Conservation (phyloP, 73 alveolate species). For the Breviolum minutum region DNA sequence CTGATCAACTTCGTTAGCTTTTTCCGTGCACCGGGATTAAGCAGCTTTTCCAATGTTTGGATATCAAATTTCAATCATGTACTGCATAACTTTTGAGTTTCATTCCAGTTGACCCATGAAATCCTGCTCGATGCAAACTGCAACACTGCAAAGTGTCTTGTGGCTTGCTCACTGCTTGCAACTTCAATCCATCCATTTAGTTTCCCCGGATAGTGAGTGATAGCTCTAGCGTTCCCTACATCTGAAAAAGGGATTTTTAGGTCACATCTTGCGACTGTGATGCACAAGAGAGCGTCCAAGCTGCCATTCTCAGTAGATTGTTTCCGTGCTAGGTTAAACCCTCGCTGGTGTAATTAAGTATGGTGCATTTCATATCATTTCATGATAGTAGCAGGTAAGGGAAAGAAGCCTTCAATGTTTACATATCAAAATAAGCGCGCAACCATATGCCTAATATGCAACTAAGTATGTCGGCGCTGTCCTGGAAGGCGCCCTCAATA, state of each 20-base stretch:
- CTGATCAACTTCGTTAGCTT: neutral
- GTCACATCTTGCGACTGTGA: too few relatives aligned
- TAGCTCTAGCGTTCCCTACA: too few relatives aligned
- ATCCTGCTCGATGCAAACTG: neutral
- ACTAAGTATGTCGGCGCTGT: neutral
- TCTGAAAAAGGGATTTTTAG: too few relatives aligned
- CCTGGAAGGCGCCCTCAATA: constrained; percentile 72
- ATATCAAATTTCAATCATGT: neutral
- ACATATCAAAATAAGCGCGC: neutral
- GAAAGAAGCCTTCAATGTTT: too few relatives aligned
- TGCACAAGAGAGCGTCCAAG: too few relatives aligned
- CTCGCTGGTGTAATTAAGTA: neutral
- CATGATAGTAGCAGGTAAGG: too few relatives aligned
- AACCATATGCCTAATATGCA: neutral
- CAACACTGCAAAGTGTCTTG: neutral
- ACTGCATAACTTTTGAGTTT: neutral
- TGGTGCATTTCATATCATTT: neutral
- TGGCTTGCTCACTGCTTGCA: too few relatives aligned
- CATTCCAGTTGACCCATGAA: constrained; percentile 2
- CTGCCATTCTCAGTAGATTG: too few relatives aligned
- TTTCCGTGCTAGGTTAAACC: neutral
- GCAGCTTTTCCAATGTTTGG: neutral
- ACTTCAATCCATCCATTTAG: neutral
- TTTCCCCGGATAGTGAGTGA: neutral
- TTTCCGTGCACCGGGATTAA: neutral